Evolutionary conservation across 768 basidiomycete species (phyloP).

Genomic region (Roridomyces roridus): DNA sequence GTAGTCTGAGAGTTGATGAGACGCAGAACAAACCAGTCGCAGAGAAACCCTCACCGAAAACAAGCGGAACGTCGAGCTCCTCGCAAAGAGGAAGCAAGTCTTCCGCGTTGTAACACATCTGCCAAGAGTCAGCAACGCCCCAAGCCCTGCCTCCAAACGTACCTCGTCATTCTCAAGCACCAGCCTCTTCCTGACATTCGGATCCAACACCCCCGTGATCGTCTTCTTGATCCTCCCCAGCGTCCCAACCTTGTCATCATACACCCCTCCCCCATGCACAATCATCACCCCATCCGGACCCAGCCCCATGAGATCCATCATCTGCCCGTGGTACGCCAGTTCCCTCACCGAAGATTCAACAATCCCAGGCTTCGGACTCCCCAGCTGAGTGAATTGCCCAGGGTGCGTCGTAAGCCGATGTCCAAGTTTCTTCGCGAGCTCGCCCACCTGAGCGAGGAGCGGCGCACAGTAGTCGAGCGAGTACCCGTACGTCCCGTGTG

Average conservation of each 20-base stretch:
- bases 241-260: constrained; percentile 78
- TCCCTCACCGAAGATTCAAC: constrained; percentile 80
- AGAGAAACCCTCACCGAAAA: constrained; percentile 53
- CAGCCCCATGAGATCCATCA: constrained; percentile 85
- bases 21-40: constrained; percentile 36
- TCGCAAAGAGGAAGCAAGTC: constrained; percentile 89
- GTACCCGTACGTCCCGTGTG: constrained; percentile 83
- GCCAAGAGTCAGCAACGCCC: neutral
- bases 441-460: constrained; percentile 62
- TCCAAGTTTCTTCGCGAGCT: constrained; percentile 69
- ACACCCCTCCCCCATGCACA: constrained; percentile 85
- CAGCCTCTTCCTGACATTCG: constrained; percentile 71
- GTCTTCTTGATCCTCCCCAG: constrained; percentile 76
- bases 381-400: constrained; percentile 86
- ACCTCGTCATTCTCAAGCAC: constrained; percentile 97
- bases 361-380: constrained; percentile 78
- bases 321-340: constrained; percentile 85
- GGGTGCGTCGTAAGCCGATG: constrained; percentile 89
- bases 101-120: constrained; percentile 87
- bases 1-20: constrained; percentile 55
- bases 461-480: constrained; percentile 74
- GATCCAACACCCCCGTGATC: constrained; percentile 61
- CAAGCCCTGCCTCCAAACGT: constrained; percentile 6
- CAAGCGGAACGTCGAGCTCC: constrained; percentile 77
- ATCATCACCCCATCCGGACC: constrained; percentile 89